Base-by-base conservation (phyloP, 1,284 basidiomycete species). In the Tremellales sp. region DNA sequence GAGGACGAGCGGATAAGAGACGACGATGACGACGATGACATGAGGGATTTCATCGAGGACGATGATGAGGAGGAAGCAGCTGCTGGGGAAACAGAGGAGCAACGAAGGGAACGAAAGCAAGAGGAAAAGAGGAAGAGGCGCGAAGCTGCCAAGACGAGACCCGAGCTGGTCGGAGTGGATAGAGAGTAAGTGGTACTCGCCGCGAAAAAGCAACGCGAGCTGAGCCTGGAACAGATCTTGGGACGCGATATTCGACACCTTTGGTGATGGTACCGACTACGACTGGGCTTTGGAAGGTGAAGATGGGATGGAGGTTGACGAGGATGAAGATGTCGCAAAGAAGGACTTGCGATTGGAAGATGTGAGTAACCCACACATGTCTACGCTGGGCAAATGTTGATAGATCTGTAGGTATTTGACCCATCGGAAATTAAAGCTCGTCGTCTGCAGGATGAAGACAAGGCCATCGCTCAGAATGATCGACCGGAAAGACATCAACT, bases 401-500 rank as follows among this genome's bases (percentile, higher is more conserved):
- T n/a, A 21, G 7, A 25, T 32, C 21, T 6, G 18, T 61, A 95
- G 88, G 91, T 99, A 53, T 99, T 98, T 60, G 95, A 99, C 68
- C 95, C 95, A 0, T 89, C 92, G 6, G 91, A 97, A 77, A 97
- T 99, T 65, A 84, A 84, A 55, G 87, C 85, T 51, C 82, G 89
- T 43, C 80, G 93, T 76, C 76, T 99, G 36, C 97, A 92, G 4
- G 90, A 94, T 56, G 92, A 91, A 53, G 95, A 99, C 70, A 89
- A 95, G 63, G 78, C 92, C 44, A 92, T 97, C 58, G 86, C 92
- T 45, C 82, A 80, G 18, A 82, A 83, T 65, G 95, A 98, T 73
- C 83, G 90, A 35, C 95, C 95, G 1, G 95, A 99, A 71, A 86
- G 95, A 40, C 91, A 97, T 82, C 95, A 98, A 71, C 81, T 98